phyloP scores from a whole-genome alignment of 257 asterid species.

The Solanum sparsipilum region DNA sequence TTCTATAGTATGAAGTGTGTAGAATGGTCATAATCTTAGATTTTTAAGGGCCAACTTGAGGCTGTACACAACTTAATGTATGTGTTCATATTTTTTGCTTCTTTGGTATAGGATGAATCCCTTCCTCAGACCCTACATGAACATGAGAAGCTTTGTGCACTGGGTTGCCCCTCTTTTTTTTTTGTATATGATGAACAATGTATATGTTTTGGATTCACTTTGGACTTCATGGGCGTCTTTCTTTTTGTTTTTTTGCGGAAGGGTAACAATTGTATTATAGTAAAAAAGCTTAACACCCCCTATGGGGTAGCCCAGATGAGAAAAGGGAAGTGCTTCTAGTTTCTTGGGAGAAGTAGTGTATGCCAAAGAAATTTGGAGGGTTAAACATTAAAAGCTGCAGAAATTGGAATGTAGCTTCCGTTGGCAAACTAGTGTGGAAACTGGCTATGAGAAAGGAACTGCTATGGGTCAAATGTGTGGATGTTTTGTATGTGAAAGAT shows the following conservation, averaged over 20 bases:
- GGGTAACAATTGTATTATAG: background rate
- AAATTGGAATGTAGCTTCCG: background rate
- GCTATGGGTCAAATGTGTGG: background rate
- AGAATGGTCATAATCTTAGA: background rate
- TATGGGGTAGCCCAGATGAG: background rate
- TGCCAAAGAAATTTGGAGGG: background rate
- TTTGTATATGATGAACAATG: background rate
- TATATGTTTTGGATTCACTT: background rate
- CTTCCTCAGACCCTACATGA: background rate
- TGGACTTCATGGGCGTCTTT: background rate
- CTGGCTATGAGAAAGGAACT: background rate
- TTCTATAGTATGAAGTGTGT: background rate
- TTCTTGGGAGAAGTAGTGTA: background rate
- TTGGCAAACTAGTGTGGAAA: background rate
- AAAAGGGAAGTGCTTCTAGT: background rate
- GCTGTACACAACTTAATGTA: background rate
- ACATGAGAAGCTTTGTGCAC: background rate
- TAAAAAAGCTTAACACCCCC: background rate
- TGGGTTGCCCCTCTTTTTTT: too few species aligned
- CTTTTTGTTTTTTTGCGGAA: background rate
- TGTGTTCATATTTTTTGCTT: background rate
- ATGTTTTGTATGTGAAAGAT: background rate
- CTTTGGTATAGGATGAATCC: background rate
- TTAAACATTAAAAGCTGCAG: background rate
- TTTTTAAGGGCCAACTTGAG: background rate